Evolutionary conservation across 2,329 filamentous ascomycete genomes (phyloP), one percentile per base, ranked within the genome.

Genomic region (Onygenales sp.): DNA sequence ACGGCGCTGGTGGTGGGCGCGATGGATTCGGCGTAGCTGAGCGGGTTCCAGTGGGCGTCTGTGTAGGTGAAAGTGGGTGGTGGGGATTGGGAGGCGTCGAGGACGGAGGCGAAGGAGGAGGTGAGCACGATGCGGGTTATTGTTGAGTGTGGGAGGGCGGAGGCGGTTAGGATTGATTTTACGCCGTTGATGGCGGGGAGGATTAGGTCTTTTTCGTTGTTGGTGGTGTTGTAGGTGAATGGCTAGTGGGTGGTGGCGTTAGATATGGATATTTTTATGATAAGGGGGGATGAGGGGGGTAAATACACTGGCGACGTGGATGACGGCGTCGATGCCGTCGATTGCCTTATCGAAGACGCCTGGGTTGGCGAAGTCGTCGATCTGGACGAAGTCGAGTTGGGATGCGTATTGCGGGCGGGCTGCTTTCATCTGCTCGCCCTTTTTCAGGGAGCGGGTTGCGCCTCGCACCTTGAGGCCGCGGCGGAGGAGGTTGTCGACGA

Each of bases 101-200:
- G 37, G 8, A 67, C 60, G 6, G 64, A 59, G 5, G 64, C 63
- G 54, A 67, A 65, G 3, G 64, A 67, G 10, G 64, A 67, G 4
- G 64, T 66, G 2, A 67, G 34, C 3, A 67, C 59, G 10, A 67
- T 53, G 4, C 64, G 62, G 11, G 57, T 56, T 17, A 65, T 57
- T 17, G 49, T 52, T 10, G 53, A 55, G 5, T 55, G 56, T 40
- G 57, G 54, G n/a, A 58, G 53, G 4, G 60, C 55, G 9, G 60
- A 61, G 3, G 68, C 66, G 3, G 65, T 63, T 7, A 78, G 59
- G 14, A 78, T 65, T 0, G 72, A 67, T 3, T 63, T 65, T 2
- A 75, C 71, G 2, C 75, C 74, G 42, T 74, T 72, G 33, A 77
- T 73, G 1, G 75, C 74, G 0, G 76, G 76, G 3, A 67, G 52